Conservation (phyloP, 1,139 yeast genomes). For the Candida sanyaensis region DNA sequence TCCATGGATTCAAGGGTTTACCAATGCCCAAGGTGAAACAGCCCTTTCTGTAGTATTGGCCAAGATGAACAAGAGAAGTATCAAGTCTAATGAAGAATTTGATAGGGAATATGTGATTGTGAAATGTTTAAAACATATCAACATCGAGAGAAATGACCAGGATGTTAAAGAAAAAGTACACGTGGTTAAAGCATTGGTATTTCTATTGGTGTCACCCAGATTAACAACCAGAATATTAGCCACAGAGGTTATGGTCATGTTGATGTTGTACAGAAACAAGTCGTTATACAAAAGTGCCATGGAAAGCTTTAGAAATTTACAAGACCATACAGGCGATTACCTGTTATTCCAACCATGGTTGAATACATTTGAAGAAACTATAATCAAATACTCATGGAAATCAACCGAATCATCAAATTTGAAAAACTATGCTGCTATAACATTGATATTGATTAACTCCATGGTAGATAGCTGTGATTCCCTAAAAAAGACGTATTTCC, state of each 20-base stretch:
- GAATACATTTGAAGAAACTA: conserved; percentile 34
- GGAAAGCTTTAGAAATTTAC: conserved; percentile 36
- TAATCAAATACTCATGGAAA: conserved; percentile 25
- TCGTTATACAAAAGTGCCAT: conserved; percentile 29
- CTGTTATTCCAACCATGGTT: conserved; percentile 47
- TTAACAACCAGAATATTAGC: conserved; percentile 43
- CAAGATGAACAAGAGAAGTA: conserved; percentile 43
- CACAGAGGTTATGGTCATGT: conserved; percentile 44
- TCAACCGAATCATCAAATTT: conserved; percentile 20
- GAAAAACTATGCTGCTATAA: conserved; percentile 45
- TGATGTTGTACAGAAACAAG: conserved; percentile 28
- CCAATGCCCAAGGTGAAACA: conserved; percentile 45
- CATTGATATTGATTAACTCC: conserved; percentile 46
- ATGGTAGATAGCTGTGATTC: conserved; percentile 38
- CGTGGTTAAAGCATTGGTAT: conserved; percentile 37
- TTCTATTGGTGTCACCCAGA: conserved; percentile 43
- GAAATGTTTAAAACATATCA: conserved; percentile 37
- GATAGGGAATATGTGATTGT: conserved; percentile 43
- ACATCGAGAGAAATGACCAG: conserved; percentile 11
- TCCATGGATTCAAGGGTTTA: conserved; percentile 36
- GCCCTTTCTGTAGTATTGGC: conserved; percentile 44
- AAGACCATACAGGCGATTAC: conserved; percentile 37
- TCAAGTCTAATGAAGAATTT: conserved; percentile 47
- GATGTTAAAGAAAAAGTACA: conserved; percentile 28
- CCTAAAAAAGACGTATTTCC: conserved; percentile 29